Base-by-base conservation (phyloP, 495 filamentous ascomycete genomes). In the Aspergillus haitiensis region DNA sequence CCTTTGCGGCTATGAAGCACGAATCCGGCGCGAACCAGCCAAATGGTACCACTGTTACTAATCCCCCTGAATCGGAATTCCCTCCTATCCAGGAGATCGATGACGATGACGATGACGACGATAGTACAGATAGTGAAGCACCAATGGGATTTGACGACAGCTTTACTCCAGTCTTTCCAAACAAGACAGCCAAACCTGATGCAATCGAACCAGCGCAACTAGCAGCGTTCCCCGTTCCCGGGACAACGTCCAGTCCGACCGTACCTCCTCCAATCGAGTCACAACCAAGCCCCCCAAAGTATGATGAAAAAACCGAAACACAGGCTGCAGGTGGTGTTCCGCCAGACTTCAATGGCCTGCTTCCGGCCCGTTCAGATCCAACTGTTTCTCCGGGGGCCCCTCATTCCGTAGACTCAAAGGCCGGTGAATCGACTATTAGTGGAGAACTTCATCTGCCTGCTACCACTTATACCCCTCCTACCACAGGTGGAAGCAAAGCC, bases 1-100 rank as follows among this genome's bases (percentile, higher is more conserved):
- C 79, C 10, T 78, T 81, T 61, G 77, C 72, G 34, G 62, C 69
- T 32, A 72, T 80, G 76, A 75, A 74, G 59, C 68, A 71, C 31
- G 59, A 60, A 15, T 16, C 66, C 7, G 60, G 57, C 18, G 13
- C 61, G 7, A 58, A 56, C 9, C 67, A 70, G n/a, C 21, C 67
- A 5, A 70, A 72, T 44, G 77, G 74, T 27, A 61, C 69, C 55
- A 56, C 44, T 42, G 39, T 9, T 10, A 9, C 44, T 7, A 18
- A 9, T 16, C 15, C 2, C 44, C n/a, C 72, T 62, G 34, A 70
- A 11, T 70, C 72, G n/a, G 94, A 98, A 67, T 98, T 98, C 74
- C 95, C 95, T 36, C 94, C 94, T 1, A 96, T 98, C 58, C 87
- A 86, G 39, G 93, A 97, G 65, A 70, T 97, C 36, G 86, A 87